Base-by-base conservation (phyloP, 139 green algal genomes). In the Micromonas pusilla region DNA sequence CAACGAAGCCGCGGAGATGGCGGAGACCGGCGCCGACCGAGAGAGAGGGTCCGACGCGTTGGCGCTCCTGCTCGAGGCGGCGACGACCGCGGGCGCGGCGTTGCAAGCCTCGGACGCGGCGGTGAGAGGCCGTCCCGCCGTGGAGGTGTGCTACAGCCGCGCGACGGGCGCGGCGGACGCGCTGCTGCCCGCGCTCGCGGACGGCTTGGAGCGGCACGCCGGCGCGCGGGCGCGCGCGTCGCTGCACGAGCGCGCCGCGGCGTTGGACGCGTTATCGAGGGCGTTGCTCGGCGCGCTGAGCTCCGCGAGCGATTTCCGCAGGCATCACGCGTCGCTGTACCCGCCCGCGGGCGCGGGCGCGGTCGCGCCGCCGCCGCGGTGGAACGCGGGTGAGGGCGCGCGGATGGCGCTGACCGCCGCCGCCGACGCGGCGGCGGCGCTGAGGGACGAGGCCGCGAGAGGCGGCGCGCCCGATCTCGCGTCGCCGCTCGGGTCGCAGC, bases 71-170 rank as follows among this genome's bases (percentile, higher is more conserved):
- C 26, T 26, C 26, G 65, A 72, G 23, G 33, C 33, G 4, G 65
- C 65, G n/a, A 16, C 30, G 28, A 5, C 32, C 4, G 65, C 65
- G 21, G 65, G 65, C 21, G 65, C 26, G 30, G n/a, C n/a, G 30
- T 26, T 72, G 3, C 32, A 72, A 45, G 4, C 65, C 28, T 26
- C 21, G 13, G 65, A 72, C 30, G 33, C 13, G 3, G 65, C 65
- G 4, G 13, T 72, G 13, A 33, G 38, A 3, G 65, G 33, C 3
- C 32, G 65, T 45, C 33, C 65, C 28, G 65, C 32, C 33, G 13
- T 45, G 3, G 65, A 72, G 65, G 65, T 72, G n/a, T 72, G 65
- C 65, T 72, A 52, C 28, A 72, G 65, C 13, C 65, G 65, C 28
- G n/a, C 65, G 4, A 72, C 45, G 45, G 45, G 65, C 26, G 26